Base-by-base conservation (phyloP, 768 basidiomycete genomes). In the Boletus patriciae region DNA sequence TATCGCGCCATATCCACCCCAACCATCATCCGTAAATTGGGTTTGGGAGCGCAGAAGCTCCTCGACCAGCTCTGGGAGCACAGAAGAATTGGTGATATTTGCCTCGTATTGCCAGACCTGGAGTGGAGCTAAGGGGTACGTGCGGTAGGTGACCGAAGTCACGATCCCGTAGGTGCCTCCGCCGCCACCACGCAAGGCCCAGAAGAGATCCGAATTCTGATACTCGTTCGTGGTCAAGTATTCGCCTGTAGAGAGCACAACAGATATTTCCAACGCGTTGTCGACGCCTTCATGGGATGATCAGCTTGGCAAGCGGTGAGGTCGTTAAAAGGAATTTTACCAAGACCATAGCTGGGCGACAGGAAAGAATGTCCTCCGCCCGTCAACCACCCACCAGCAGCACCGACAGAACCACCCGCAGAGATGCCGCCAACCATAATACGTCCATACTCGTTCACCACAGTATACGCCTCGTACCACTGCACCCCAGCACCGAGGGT, bases 101-200 rank as follows among this genome's bases (percentile, higher is more conserved):
- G 63, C 71, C 12, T 47, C 31, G 55, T 77, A 65, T 55, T 55
- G 37, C 19, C 65, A 67, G 12, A 61, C 47, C 19, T 67, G 66
- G 53, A 77, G 43, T 5, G 78, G 77, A 12, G 71, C 58, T 11
- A 55, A 21, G 3, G 77, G 73, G 48, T 81, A 73, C 0, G 78
- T 80, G 49, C 65, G 63, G 60, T 81, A 81, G 0, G 79, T 80
- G 6, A 74, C 76, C 1, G 77, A 77, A 3, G 75, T 76, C 19
- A 82, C 68, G 21, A 82, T 69, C 10, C 78, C 80, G 52, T 70
- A 82, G 2, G 77, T 81, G 16, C 77, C 70, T 0, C 78, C 80
- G 0, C 82, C 82, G 1, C 78, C 79, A 0, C 81, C 82, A 25
- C 81, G 73, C 49, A 84, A 61, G 0, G 83, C 81, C 77, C 79